Base-by-base conservation (phyloP, 83 land plant species). In the Isoetes engelmannii region DNA sequence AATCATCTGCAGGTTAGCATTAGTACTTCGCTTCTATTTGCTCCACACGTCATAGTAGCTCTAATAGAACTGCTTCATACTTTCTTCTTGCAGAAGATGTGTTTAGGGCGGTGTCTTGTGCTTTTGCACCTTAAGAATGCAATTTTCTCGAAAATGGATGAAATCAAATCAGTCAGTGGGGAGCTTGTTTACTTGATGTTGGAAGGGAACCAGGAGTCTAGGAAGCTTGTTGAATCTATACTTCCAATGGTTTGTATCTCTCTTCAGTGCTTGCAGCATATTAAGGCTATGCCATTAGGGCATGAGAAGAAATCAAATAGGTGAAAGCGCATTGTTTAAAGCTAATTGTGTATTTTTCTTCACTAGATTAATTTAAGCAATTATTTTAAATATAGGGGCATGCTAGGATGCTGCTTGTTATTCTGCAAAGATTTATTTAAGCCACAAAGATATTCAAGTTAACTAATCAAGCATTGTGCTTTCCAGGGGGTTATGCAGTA, bases 71-170 rank as follows among this genome's bases (percentile, higher is more conserved):
- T 61, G 19, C 12, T 20, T 13, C 10, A 13, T n/a, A 10, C 13
- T 21, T 43, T 53, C 15, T 37, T 7, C 15, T 21, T 44, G 56
- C 77, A 81, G 83, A 81, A 73, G 57, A 67, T 58, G 5, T 81
- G 81, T 67, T 58, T 81, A 41, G 72, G 67, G 61, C 74, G 73
- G 3, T 81, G 77, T 64, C 67, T 77, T 44, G 68, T 81, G 12
- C 54, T 81, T 47, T 44, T 81, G 67, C 81, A 81, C 70, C 54
- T 81, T 63, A 77, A 77, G 73, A 69, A 61, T 57, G 76, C 83
- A 65, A 49, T 81, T 5, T 81, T 81, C 72, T 68, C 81, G n/a
- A 74, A 69, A 57, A 69, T 69, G 60, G 71, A 77, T 4, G 63
- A 72, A 45, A 65, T 45, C 45, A 72, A 79, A 63, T 63, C 41